These are phyloP conservation scores for Tremella fuciformis DNA, from an alignment of 768 basidiomycete species.

Conservation along the genomic window DNA sequence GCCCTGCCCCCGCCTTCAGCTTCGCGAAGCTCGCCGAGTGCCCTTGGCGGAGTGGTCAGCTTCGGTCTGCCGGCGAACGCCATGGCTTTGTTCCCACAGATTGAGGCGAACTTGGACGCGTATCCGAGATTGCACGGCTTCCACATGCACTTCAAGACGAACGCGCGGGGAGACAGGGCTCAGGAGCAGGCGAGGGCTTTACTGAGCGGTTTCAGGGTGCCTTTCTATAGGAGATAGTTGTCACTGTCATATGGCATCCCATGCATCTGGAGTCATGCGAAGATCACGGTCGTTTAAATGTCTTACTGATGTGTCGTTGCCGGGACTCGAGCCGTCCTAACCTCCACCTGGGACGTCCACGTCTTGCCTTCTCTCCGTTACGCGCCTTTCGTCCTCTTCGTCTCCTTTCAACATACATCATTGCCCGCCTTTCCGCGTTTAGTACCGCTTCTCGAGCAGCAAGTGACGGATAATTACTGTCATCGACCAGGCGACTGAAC, in stretches of 20 bases:
- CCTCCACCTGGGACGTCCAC: too few relatives aligned
- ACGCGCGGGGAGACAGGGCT: conserved; percentile 79
- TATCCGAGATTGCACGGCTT: conserved; percentile 85
- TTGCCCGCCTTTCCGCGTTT: too few relatives aligned
- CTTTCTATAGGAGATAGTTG: conserved; percentile 62
- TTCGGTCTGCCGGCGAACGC: conserved; percentile 81
- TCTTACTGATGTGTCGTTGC: too few relatives aligned
- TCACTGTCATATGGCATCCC: neutral
- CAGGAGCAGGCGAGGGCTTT: conserved; percentile 83
- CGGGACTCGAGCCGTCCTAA: too few relatives aligned
- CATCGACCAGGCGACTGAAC: too few relatives aligned
- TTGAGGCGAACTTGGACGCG: conserved; percentile 87
- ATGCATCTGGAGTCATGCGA: too few relatives aligned
- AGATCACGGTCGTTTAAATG: too few relatives aligned
- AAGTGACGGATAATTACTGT: too few relatives aligned
- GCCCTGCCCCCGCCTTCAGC: conserved; percentile 70
- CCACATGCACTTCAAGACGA: conserved; percentile 91
- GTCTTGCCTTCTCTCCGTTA: conserved; percentile 15
- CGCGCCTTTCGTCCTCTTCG: conserved; percentile 25
- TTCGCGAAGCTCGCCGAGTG: conserved; percentile 65
- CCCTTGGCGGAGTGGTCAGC: conserved; percentile 80
- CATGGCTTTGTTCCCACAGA: conserved; percentile 89
- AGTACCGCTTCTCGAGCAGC: too few relatives aligned
- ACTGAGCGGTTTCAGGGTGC: conserved; percentile 86
- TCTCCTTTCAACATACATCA: too few relatives aligned